Conservation (phyloP, 805 yeast genomes). For the Starmerella stigmatis region DNA sequence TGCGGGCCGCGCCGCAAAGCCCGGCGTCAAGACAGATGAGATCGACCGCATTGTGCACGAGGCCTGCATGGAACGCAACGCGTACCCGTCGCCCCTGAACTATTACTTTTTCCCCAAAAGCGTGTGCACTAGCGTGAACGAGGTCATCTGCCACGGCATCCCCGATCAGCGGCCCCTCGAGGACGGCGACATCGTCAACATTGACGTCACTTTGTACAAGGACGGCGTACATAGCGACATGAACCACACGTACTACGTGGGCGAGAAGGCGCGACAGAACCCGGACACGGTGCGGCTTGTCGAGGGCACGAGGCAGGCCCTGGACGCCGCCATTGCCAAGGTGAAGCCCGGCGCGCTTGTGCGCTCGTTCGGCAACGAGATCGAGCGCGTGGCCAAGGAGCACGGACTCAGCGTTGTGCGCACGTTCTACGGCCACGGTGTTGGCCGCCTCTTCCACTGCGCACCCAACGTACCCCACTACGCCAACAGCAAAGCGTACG, state of each 20-base stretch:
- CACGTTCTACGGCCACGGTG: conserved; percentile 90
- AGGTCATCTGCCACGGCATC: conserved; percentile 92
- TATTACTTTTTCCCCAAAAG: conserved; percentile 90
- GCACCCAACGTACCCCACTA: conserved; percentile 92
- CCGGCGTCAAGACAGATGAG: conserved; percentile 90
- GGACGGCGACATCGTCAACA: conserved; percentile 90
- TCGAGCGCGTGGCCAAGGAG: conserved; percentile 73
- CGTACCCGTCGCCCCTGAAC: conserved; percentile 91
- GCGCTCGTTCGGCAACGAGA: conserved; percentile 75
- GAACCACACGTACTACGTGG: conserved; percentile 94
- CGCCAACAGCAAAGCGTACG: conserved; percentile 84
- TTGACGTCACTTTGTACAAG: conserved; percentile 77
- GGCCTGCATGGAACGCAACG: conserved; percentile 77
- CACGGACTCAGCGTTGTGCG: conserved; percentile 79
- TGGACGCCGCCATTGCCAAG: conserved; percentile 67
- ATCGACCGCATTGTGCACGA: conserved; percentile 76
- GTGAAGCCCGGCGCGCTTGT: conserved; percentile 90
- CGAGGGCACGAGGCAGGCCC: conserved; percentile 80
- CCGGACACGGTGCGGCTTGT: conserved; percentile 79
- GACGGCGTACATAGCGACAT: conserved; percentile 89
- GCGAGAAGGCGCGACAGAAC: conserved; percentile 71
- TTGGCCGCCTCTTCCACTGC: conserved; percentile 75
- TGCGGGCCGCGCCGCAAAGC: conserved; percentile 71
- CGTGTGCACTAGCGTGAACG: conserved; percentile 87
- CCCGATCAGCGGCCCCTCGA: conserved; percentile 80